A percentile compares a stretch with the other conserved stretches of the same genome.
Conservation (phyloP, 371 early-diverging fungal species). For the Lichtheimia corymbifera region DNA sequence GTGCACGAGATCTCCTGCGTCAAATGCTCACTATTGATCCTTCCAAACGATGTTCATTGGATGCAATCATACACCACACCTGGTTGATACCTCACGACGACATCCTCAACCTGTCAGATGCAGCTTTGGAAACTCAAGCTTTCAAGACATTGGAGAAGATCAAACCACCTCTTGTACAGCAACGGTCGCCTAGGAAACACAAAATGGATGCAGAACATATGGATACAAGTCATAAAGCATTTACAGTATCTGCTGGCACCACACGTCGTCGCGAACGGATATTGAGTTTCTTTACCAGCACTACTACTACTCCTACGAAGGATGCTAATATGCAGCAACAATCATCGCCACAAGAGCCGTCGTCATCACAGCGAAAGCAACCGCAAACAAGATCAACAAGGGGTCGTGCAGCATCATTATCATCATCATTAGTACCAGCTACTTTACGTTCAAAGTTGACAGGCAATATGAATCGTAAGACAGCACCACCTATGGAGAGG, state of each 20-base stretch:
- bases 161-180: too few species aligned
- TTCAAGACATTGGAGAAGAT: too few species aligned
- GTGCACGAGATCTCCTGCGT: conserved; percentile 52
- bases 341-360: conserved; percentile 3
- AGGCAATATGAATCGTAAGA: not conserved
- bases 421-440: too few species aligned
- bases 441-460: too few species aligned
- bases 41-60: conserved; percentile 49
- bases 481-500: not conserved
- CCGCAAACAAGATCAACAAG: not conserved
- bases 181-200: too few species aligned
- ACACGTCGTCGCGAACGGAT: conserved; percentile 15
- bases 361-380: not conserved
- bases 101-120: conserved; percentile 50
- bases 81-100: conserved; percentile 22
- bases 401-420: too few species aligned
- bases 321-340: not conserved
- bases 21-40: conserved; percentile 64
- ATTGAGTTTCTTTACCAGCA: conserved; percentile 19
- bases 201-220: too few species aligned
- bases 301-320: not conserved
- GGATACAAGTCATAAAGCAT: too few species aligned
- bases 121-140: conserved; percentile 37
- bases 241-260: too few species aligned
- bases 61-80: conserved; percentile 48